A percentile compares a stretch with the other conserved stretches of the same genome.
Conservation (phyloP, 495 filamentous ascomycete species). For the Xylaria cubensis region DNA sequence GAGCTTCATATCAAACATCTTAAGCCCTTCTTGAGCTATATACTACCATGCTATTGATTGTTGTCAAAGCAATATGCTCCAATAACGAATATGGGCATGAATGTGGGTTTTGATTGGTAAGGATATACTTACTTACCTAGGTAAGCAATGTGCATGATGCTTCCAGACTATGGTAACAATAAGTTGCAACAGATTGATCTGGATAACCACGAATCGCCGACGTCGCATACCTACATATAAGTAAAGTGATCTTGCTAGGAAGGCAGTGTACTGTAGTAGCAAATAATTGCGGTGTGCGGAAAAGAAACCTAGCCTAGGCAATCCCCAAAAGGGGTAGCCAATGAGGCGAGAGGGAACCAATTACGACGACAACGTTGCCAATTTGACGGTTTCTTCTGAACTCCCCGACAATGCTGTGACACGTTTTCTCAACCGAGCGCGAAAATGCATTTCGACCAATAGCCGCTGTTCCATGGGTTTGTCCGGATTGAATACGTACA, state of each 20-base stretch:
- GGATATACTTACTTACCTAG: not conserved
- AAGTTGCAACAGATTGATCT: not conserved
- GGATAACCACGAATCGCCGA: not conserved
- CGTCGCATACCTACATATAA: not conserved
- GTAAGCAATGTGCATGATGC: not conserved
- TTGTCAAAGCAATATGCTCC: not conserved
- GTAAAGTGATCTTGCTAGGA: not conserved
- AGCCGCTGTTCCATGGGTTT: not conserved
- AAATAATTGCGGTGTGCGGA: not conserved
- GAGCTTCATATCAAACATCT: not conserved
- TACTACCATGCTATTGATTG: not conserved
- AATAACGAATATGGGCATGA: not conserved
- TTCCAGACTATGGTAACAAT: not conserved
- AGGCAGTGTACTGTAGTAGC: not conserved
- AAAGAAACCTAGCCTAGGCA: not conserved
- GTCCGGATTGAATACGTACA: not conserved
- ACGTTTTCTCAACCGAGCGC: conserved; percentile 8
- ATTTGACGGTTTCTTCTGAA: conserved; percentile 13
- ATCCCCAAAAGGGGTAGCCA: not conserved
- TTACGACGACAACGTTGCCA: not conserved
- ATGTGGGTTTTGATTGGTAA: not conserved
- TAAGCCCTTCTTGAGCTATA: not conserved
- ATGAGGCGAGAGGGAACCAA: not conserved
- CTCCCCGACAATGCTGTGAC: conserved; percentile 13
- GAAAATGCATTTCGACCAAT: conserved; percentile 7